A percentile compares a stretch with the other conserved stretches of the same genome.
Conservation (phyloP, 768 basidiomycete genomes). For the Termitomyces bulborhizus region DNA sequence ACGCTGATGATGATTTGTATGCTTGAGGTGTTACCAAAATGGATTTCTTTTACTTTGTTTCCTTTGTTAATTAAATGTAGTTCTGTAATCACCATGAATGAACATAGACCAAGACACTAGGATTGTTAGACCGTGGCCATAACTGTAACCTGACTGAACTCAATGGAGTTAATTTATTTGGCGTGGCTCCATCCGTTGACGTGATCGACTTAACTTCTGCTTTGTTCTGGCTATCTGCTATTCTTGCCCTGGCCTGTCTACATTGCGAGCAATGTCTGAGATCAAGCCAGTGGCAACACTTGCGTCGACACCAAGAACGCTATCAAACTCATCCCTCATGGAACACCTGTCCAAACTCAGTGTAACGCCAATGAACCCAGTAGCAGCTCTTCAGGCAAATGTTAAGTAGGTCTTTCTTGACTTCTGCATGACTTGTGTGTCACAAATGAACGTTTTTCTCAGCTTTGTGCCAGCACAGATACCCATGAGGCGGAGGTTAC, state of each 20-base stretch:
- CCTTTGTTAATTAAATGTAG: constrained; percentile 1
- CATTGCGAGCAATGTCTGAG: constrained; percentile 8
- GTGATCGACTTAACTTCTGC: not conserved
- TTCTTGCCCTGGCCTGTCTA: constrained; percentile 1
- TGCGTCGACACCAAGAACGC: constrained; percentile 35
- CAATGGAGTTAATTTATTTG: constrained; percentile 1
- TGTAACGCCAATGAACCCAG: constrained; percentile 53
- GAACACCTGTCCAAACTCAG: constrained; percentile 57
- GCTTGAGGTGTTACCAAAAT: constrained; percentile 38
- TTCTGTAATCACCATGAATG: constrained; percentile 4
- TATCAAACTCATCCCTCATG: constrained; percentile 59
- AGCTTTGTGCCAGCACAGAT: constrained; percentile 86
- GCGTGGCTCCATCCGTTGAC: not conserved
- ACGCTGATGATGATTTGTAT: constrained; percentile 89
- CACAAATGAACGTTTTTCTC: not conserved
- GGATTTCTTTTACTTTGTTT: constrained; percentile 1
- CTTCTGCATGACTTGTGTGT: not conserved
- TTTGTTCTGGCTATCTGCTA: not conserved
- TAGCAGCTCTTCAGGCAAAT: constrained; percentile 63
- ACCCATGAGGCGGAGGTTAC: constrained; percentile 78
- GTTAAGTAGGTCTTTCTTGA: constrained; percentile 51
- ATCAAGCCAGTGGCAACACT: constrained; percentile 17
- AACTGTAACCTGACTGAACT: not conserved
- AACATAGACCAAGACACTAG: not conserved
- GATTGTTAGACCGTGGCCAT: not conserved